Base-by-base conservation (phyloP, 2,329 filamentous ascomycete genomes). In the Botrytis deweyae region DNA sequence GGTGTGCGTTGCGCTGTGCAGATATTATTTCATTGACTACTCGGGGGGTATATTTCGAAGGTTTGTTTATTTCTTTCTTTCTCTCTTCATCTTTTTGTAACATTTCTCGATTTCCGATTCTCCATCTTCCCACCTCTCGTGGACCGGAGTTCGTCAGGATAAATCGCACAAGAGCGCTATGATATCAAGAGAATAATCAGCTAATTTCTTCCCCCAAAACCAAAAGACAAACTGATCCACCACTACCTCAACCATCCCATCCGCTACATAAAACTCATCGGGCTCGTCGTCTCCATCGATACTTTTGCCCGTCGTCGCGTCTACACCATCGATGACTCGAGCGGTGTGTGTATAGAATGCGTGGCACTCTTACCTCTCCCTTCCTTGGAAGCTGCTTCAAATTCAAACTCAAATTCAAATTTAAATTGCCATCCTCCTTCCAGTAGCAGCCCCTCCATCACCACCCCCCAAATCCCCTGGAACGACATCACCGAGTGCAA, bases 181-280 rank as follows among this genome's bases (percentile, higher is more conserved):
- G 33, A 33, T 33, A 33, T 33, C 33, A 33, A 33, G 33, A 33
- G 33, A 33, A 40, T 8, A 0, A 9, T 9, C 4, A 46, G 46
- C 38, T 72, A 55, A 72, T 49, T 49, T 22, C 44, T 46, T 9
- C 1, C 20, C 20, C 3, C 20, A 9, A 49, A 49, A 49, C 20
- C 8, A 25, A 49, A 87, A 87, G 85, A 85, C 67, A 87, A 89
- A 78, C 83, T 87, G 76, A 84, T 91, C 49, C 91, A 86, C 80
- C 94, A 94, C 82, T 86, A 90, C 83, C 71, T 67, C 12, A 95
- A 94, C 81, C 89, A 95, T 77, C 93, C 93, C 0, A 89, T 95
- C 78, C 89, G 90, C 86, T 95, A 91, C 88, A 88, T 93, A 71
- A 90, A 91, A 75, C 82, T 95, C 46, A 87, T 90, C 12, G 93